Evolutionary conservation across 176 grass and related monocot genomes (phyloP).

Genomic region (Musa troglodytarum): DNA sequence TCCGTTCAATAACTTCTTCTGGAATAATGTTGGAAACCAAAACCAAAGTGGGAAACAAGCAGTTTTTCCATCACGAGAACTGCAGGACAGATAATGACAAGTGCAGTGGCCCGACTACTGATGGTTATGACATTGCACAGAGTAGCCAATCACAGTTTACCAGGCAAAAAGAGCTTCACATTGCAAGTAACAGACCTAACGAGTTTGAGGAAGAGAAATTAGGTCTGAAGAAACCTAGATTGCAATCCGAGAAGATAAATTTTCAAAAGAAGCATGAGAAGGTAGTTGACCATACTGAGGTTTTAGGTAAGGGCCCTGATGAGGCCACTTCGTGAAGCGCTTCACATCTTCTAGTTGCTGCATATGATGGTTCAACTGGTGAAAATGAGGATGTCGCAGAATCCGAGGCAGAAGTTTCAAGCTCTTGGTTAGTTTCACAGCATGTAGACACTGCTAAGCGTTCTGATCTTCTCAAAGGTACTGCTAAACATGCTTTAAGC

Average conservation of each 20-base stretch:
- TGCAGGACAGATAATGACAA: conserved; percentile 50
- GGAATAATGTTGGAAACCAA: conserved; percentile 17
- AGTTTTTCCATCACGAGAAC: conserved; percentile 26
- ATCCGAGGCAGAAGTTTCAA: conserved; percentile 84
- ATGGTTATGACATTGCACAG: conserved; percentile 26
- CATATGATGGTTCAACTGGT: conserved; percentile 78
- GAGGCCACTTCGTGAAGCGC: conserved; percentile 36
- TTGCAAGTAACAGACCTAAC: conserved; percentile 29
- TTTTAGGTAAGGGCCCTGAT: conserved; percentile 48
- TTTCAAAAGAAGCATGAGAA: conserved; percentile 54
- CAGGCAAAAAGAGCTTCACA: conserved; percentile 39
- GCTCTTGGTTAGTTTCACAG: conserved; percentile 77
- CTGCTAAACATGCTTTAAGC: conserved; percentile 41
- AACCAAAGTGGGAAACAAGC: conserved; percentile 55
- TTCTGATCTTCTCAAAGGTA: conserved; percentile 37
- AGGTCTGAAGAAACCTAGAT: conserved; percentile 29
- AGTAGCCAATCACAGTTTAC: conserved; percentile 27
- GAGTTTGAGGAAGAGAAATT: conserved; percentile 47
- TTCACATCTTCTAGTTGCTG: conserved; percentile 63
- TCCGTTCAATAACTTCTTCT: conserved; percentile 52
- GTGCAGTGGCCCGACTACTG: conserved; percentile 16
- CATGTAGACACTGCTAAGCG: conserved; percentile 44
- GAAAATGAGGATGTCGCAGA: conserved; percentile 96
- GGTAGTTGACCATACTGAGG: conserved; percentile 39
- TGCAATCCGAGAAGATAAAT: conserved; percentile 46